Base-by-base conservation (phyloP, 2,329 filamentous ascomycete genomes). In the Ustulina deusta region DNA sequence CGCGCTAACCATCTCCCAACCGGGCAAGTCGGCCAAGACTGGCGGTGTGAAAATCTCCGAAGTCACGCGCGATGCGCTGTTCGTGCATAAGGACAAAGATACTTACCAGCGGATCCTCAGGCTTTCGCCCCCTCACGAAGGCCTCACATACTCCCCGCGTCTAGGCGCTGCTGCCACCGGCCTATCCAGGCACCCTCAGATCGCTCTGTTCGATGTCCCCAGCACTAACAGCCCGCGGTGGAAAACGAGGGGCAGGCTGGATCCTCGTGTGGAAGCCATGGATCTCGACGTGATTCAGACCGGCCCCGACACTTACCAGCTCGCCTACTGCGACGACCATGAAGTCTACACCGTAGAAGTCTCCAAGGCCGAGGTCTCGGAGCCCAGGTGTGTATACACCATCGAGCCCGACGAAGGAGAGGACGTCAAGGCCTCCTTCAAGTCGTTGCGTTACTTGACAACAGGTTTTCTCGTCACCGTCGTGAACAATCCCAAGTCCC, bases 91-190 rank as follows among this genome's bases (percentile, higher is more conserved):
- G 63, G 86, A 88, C 72, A 79, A 81, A 70, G 83, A 85, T 73
- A 78, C 82, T 55, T 91, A 90, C 77, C 89, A 91, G 79, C 82
- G 88, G 67, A 74, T 89, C 57, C 76, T 89, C 74, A 84, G 87
- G 72, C 75, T 90, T 48, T 85, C 85, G 42, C 80, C 81, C 66
- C 84, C 84, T 61, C 81, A 82, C 54, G 79, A 84, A 51, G 84
- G 83, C 22, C 82, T 83, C 65, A 85, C 86, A 49, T 68, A 59
- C 61, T 71, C 69, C 65, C 67, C 69, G 67, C 87, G 93, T 67
- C 84, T 97, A 44, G 94, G 92, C 66, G 94, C 89, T 13, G 89
- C 92, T 68, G 91, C 93, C 10, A 94, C 93, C 0, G 93, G 92
- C 32, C 83, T 97, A 70, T 90, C 92, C 22, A 89, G 89, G 68